Evolutionary conservation across 371 early-diverging fungal species (phyloP), one percentile per base, ranked within the genome.

Genomic region (Mucor racemosus): DNA sequence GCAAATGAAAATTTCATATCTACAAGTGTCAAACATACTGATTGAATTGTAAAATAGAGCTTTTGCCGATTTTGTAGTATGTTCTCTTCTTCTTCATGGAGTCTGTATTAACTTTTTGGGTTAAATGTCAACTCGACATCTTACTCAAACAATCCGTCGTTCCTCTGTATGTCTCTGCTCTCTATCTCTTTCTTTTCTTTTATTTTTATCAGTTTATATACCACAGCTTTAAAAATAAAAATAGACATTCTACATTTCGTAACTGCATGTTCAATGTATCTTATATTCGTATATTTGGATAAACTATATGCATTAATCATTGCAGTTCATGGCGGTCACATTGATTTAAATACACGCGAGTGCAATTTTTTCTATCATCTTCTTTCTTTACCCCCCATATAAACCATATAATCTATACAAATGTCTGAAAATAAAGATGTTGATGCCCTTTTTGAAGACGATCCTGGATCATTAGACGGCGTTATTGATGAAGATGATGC

Each of bases 401-500:
- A 26, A 26, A 26, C 26, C 26, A 26, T 26, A 26, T 26, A 26
- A 26, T 39, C 14, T 26, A 39, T 40, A 58, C n/a, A 38, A 38
- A 74, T 75, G 76, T 68, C 74, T 62, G 76, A 72, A 48, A 39
- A 63, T 38, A 60, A 75, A 26, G 84, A 86, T 38, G 82, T 88
- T 41, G 86, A 88, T 40, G 82, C 84, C 44, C 77, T 86, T 9
- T 88, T 88, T 69, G 88, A 88, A 60, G 88, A 88, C 17, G 86
- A 84, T 64, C 85, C 78, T n/a, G 88, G 84, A 44, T 79, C 81
- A 5, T 67, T 76, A 36, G 82, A 77, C 42, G 77, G 72, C 26
- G 76, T 86, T 7, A 71, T 80, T 42, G 86, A 84, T 58, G 87
- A 87, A 64, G 91, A 93, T 39, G 92, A 92, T 54, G 84, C 80